Evolutionary conservation across 2,329 filamentous ascomycete genomes (phyloP), one percentile per base, ranked within the genome.

Genomic region (Daldinia sp.): DNA sequence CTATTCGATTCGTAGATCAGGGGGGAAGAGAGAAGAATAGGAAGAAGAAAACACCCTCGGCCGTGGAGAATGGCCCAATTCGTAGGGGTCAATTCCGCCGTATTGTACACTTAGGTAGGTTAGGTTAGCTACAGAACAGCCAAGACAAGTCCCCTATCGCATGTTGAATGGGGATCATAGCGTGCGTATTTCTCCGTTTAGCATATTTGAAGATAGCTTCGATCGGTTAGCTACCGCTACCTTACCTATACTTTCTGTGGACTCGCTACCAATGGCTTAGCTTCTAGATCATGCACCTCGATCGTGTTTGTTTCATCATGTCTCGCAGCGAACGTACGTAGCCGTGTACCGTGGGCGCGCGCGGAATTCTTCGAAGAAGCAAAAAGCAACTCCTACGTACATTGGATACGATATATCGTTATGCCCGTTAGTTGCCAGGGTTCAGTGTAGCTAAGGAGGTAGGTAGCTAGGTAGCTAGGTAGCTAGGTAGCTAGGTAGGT

Each of bases 1-100:
- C 41, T 15, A 45, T 45, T 49, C 41, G 25, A 61, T 50, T 63
- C 49, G 56, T n/a, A 54, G 50, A 63, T 59, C 60, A 61, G 53
- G 58, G 64, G 53, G 32, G 19, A 10, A 23, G 6, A 23, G 17
- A 21, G 3, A 43, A 43, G 8, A 13, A 25, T 7, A 7, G 17
- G 9, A 27, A 25, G 4, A 19, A 21, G 19, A 25, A 21, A 29
- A 13, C 21, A 8, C 11, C 13, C n/a, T 48, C 27, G 13, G 9
- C 45, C 27, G 45, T 32, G n/a, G 45, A 47, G 17, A 11, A 27
- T 23, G 5, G 10, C 5, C 27, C 15, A 19, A 34, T 25, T 35
- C 29, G 29, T 30, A 35, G 29, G 9, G 13, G 35, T 30, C 6
- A 35, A 1, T n/a, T 21, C 17, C 3, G 7, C 47, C 35, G 47